Conservation (phyloP, 495 filamentous ascomycete genomes). For the Podospora sp. region DNA sequence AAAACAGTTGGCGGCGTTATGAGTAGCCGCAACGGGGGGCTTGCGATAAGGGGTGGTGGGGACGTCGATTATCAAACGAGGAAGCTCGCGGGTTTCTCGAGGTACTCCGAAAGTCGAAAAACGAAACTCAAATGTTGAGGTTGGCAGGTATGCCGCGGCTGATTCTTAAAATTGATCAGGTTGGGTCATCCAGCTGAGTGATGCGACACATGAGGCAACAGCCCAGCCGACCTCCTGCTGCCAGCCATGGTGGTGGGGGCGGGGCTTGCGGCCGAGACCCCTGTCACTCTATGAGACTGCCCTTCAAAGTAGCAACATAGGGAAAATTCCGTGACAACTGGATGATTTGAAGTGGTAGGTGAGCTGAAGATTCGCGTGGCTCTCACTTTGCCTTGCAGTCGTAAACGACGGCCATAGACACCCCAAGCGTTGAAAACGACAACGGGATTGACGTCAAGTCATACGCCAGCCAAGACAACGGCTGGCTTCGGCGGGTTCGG, state of each 20-base stretch:
- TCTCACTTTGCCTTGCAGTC: too few species aligned
- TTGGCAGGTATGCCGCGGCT: not conserved
- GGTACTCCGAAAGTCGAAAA: not conserved
- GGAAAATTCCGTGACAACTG: too few species aligned
- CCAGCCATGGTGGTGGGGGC: conserved; percentile 6
- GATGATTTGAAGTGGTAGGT: too few species aligned
- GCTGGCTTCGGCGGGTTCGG: not conserved
- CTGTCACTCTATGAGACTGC: too few species aligned
- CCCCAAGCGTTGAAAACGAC: not conserved
- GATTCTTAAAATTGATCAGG: conserved; percentile 1
- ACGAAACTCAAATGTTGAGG: not conserved
- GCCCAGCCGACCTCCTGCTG: conserved; percentile 3
- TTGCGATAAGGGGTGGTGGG: not conserved
- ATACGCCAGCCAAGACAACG: not conserved
- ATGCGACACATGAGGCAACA: conserved; percentile 8
- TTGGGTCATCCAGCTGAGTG: conserved; percentile 4
- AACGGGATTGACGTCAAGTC: not conserved
- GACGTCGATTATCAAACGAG: not conserved
- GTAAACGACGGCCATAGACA: not conserved
- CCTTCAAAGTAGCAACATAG: too few species aligned
- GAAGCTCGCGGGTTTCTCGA: not conserved
- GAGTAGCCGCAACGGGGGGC: not conserved
- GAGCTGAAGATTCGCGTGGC: too few species aligned
- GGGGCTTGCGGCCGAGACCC: not conserved
- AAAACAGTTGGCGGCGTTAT: not conserved